Percentiles rank a stretch among this genome's conserved stretches.
Conservation (phyloP, 495 filamentous ascomycete species). For the Penicillium longicatenatum region DNA sequence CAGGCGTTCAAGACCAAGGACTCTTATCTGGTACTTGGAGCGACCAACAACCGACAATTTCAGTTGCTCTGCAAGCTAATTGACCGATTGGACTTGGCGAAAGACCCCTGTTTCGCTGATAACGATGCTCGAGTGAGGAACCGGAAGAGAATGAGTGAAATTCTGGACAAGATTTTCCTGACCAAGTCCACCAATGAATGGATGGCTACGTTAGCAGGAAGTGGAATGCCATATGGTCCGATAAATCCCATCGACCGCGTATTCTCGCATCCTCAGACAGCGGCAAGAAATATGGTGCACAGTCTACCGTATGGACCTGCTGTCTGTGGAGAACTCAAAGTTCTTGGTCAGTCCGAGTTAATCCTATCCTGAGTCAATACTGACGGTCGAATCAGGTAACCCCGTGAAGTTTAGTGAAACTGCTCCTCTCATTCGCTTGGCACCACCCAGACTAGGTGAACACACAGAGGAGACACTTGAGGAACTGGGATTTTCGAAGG, state of each 20-base stretch:
- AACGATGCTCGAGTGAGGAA: conserved; percentile 73
- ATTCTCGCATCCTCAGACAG: conserved; percentile 30
- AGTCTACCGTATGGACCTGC: conserved; percentile 16
- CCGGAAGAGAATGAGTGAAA: conserved; percentile 62
- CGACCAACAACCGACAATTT: conserved; percentile 82
- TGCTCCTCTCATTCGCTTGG: background rate
- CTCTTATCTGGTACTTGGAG: conserved; percentile 78
- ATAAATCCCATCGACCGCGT: conserved; percentile 56
- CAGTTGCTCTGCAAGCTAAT: conserved; percentile 71
- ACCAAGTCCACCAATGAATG: conserved; percentile 76
- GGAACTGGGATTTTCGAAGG: background rate
- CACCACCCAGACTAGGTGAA: background rate
- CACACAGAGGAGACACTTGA: background rate
- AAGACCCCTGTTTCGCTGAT: conserved; percentile 63
- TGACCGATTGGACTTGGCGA: conserved; percentile 63
- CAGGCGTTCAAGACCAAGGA: conserved; percentile 80
- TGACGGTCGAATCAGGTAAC: background rate
- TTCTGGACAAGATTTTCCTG: conserved; percentile 64
- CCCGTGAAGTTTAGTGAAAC: background rate
- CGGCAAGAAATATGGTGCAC: conserved; percentile 29
- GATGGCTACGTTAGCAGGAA: conserved; percentile 74
- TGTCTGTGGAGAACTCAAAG: conserved; percentile 18
- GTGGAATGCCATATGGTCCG: conserved; percentile 85
- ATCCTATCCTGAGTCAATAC: background rate
- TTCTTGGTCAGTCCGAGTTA: conserved; percentile 15